Evolutionary conservation across 164 flowering plant species (phyloP), one percentile per base, ranked within the genome.

Genomic region (Brasenia schreberi): DNA sequence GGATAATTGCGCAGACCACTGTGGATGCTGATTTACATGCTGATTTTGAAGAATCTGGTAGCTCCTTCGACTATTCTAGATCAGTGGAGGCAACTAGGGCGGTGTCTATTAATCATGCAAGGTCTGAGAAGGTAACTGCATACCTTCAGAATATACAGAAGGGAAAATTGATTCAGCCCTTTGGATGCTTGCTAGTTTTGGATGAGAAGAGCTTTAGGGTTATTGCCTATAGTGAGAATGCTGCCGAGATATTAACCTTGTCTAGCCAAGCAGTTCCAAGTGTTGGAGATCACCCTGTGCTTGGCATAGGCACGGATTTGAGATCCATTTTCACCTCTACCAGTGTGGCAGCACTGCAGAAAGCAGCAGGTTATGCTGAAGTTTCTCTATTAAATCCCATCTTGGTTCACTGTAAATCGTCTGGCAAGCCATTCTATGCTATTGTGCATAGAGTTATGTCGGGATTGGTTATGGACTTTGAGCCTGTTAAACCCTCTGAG

Each of bases 341-440:
- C 1, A 90, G 96, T 73, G 91, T 88, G 18, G 72, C 87, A 33
- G 88, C 96, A 44, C 71, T 90, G 80, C 85, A 82, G 1, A 90
- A 90, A 75, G 96, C 92, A 16, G 73, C 84, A 17, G 88, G 86
- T 45, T 84, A 83, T 70, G 88, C 78, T 7, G 96, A 90, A 19
- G 90, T 90, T 67, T 78, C 90, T 43, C 78, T 90, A 58, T 71
- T 90, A 78, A 90, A 90, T 76, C 96, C 96, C 42, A 82, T 90
- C 44, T 71, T 87, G 62, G 92, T 90, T 18, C 96, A 90, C 62
- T 92, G 93, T 74, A 92, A 82, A 73, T 82, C 89, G 42, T 86
- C 96, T 19, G 96, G 94, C 69, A 90, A 90, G 75, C 96, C 93
- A 60, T 87, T 83, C 59, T 90, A 90, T 76, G 96, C 94, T 5